Evolutionary conservation across 176 grass and related monocot genomes (phyloP).

Genomic region (Dendrocalamus sinicus): DNA sequence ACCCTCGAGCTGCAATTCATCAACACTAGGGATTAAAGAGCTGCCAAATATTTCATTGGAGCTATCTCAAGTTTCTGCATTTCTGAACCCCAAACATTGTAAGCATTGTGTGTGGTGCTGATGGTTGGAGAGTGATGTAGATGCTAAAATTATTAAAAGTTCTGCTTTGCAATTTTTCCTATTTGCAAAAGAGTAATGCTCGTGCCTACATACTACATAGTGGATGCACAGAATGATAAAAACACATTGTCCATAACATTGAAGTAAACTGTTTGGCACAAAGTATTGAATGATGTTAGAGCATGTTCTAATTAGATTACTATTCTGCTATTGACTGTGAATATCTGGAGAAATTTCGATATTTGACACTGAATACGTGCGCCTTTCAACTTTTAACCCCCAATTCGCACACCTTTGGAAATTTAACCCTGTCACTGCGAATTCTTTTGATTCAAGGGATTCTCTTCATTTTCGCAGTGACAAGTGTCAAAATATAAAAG

Average conservation of each 20-base stretch:
- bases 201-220: too few relatives aligned
- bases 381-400: too few relatives aligned
- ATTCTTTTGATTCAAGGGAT: too few relatives aligned
- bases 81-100: not conserved
- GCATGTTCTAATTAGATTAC: not conserved
- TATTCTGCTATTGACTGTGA: not conserved
- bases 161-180: too few relatives aligned
- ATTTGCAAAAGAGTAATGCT: not conserved
- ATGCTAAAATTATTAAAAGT: not conserved
- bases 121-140: not conserved
- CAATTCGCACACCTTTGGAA: too few relatives aligned
- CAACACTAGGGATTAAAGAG: not conserved
- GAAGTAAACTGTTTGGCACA: not conserved
- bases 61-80: not conserved
- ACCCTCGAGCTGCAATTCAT: slow-evolving; percentile 78
- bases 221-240: not conserved
- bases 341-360: too few relatives aligned
- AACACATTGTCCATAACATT: not conserved
- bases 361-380: too few relatives aligned
- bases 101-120: not conserved
- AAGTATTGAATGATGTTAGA: not conserved
- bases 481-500: too few relatives aligned
- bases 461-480: too few relatives aligned
- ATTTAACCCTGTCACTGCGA: too few relatives aligned
- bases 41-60: not conserved